phyloP scores from a whole-genome alignment of 768 basidiomycete genomes.

The Agrocybe praecox region DNA sequence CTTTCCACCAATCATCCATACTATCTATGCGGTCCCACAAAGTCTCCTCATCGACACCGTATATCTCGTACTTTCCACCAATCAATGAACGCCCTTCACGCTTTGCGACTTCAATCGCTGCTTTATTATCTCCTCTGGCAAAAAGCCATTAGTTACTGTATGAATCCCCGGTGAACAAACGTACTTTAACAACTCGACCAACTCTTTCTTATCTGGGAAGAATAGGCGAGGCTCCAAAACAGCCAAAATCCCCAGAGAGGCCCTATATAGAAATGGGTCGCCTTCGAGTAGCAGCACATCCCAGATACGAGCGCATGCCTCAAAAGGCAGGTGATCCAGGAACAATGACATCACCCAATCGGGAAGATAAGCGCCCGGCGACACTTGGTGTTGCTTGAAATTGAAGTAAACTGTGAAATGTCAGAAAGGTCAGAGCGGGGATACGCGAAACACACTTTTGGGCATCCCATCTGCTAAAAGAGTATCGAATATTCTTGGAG shows the following conservation, averaged over 20 bases:
- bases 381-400: conserved; percentile 92
- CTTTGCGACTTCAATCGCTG: conserved; percentile 80
- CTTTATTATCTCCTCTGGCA: conserved; percentile 78
- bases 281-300: conserved; percentile 88
- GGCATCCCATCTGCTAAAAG: conserved; percentile 92
- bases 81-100: conserved; percentile 65
- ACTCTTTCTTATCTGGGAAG: conserved; percentile 81
- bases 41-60: conserved; percentile 83
- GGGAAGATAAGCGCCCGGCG: conserved; percentile 80
- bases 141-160: neutral
- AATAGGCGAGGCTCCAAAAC: conserved; percentile 86
- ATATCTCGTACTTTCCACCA: conserved; percentile 83
- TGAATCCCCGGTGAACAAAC: conserved; percentile 19
- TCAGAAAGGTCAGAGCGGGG: conserved; percentile 1
- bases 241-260: conserved; percentile 79
- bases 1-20: conserved; percentile 93
- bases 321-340: conserved; percentile 86
- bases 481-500: conserved; percentile 84
- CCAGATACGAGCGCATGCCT: conserved; percentile 88
- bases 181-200: conserved; percentile 78
- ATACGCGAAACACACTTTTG: conserved; percentile 60
- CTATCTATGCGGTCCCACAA: conserved; percentile 81
- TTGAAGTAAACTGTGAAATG: conserved; percentile 78
- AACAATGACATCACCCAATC: conserved; percentile 86
- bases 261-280: conserved; percentile 87